Percentiles rank a stretch among this genome's conserved stretches.
These are phyloP conservation scores for Mimosa pudica DNA, from an alignment of 306 rosid genomes.

Conservation along the genomic window DNA sequence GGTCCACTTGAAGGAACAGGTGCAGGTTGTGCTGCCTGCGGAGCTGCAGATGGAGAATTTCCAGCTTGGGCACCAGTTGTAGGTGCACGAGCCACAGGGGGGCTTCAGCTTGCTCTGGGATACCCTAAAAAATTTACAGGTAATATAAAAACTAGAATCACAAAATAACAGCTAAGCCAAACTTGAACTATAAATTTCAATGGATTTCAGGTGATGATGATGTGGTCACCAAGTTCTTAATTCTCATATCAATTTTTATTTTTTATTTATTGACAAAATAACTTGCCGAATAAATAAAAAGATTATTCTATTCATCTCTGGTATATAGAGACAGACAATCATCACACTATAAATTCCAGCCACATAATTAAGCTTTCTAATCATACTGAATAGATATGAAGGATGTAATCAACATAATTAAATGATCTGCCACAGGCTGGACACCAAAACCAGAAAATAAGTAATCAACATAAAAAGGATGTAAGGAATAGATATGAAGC, in stretches of 20 bases:
- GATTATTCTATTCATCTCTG: not conserved
- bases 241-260: not conserved
- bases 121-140: slow-evolving; percentile 58
- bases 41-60: slow-evolving; percentile 57
- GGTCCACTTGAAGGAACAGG: slow-evolving; percentile 71
- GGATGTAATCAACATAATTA: not conserved
- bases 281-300: not conserved
- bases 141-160: not conserved
- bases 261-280: not conserved
- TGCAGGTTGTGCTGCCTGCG: slow-evolving; percentile 69
- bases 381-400: not conserved
- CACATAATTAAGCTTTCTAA: not conserved
- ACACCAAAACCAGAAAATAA: not conserved
- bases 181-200: not conserved
- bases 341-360: not conserved
- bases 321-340: not conserved
- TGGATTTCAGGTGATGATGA: not conserved
- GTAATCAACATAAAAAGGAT: not conserved
- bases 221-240: not conserved
- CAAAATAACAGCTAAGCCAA: not conserved
- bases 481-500: slow-evolving; percentile 9
- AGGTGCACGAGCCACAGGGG: slow-evolving; percentile 57
- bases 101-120: slow-evolving; percentile 88
- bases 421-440: not conserved
- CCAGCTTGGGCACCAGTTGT: slow-evolving; percentile 52